These are phyloP conservation scores for Irineochytrium annulatum DNA, from an alignment of 192 early-diverging fungal species.

Conservation along the genomic window DNA sequence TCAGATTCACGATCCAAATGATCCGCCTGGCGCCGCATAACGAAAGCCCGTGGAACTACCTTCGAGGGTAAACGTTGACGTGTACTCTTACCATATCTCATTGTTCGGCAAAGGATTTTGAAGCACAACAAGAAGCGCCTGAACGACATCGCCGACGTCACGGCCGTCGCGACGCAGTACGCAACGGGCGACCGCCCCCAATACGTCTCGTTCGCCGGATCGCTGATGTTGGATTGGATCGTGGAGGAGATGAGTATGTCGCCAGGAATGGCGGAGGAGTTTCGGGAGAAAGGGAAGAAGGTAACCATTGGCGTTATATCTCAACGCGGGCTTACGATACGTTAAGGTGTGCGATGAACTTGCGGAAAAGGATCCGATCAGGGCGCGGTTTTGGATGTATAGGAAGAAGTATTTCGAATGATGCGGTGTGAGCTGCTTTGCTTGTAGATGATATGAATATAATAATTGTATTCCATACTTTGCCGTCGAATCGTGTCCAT, in stretches of 20 bases:
- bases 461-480: too few species aligned
- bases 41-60: constrained; percentile 89
- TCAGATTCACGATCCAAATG: constrained; percentile 30
- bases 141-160: neutral
- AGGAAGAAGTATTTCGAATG: too few species aligned
- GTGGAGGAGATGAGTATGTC: too few species aligned
- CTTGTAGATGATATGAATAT: too few species aligned
- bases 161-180: neutral
- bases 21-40: constrained; percentile 84
- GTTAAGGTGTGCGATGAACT: constrained; percentile 21
- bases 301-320: neutral
- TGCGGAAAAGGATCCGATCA: constrained; percentile 14
- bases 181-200: neutral
- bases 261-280: neutral
- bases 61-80: constrained; percentile 75
- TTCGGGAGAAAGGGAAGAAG: neutral
- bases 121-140: neutral
- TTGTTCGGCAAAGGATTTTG: neutral
- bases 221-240: constrained; percentile 10
- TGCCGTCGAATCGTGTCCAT: too few species aligned
- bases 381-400: constrained; percentile 23
- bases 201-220: constrained; percentile 1
- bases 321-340: too few species aligned
- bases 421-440: too few species aligned
- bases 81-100: too few species aligned